Conservation (phyloP, 2,329 filamentous ascomycete species). For the Colletotrichum sp. region DNA sequence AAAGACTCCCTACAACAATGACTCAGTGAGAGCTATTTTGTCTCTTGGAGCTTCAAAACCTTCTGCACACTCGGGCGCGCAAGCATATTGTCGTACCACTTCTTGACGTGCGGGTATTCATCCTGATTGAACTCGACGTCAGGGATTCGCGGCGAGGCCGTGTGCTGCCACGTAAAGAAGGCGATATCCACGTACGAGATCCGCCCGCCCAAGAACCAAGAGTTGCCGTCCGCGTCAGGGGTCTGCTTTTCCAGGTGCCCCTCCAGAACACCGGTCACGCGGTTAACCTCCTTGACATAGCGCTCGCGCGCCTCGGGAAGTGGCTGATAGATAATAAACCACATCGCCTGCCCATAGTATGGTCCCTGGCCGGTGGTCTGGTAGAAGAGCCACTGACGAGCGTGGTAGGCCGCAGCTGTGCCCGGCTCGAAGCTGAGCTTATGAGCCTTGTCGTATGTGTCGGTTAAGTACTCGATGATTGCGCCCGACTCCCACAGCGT, state of each 20-base stretch:
- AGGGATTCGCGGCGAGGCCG: neutral
- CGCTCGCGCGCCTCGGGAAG: constrained; percentile 31
- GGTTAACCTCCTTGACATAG: constrained; percentile 32
- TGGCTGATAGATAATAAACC: constrained; percentile 34
- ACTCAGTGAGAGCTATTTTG: neutral
- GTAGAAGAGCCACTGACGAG: constrained; percentile 41
- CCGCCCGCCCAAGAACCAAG: constrained; percentile 26
- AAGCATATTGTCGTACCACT: neutral
- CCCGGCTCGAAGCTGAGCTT: constrained; percentile 12
- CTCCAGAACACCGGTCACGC: constrained; percentile 32
- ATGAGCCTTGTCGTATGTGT: constrained; percentile 25
- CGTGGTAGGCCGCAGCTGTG: constrained; percentile 6
- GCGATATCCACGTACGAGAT: constrained; percentile 30
- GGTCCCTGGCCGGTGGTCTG: constrained; percentile 45
- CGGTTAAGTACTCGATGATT: constrained; percentile 29
- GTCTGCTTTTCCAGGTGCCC: constrained; percentile 22
- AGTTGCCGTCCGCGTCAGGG: constrained; percentile 14
- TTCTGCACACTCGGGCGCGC: neutral
- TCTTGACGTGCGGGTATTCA: neutral
- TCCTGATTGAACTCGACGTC: neutral
- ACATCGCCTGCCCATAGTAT: constrained; percentile 38
- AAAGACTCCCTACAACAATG: neutral
- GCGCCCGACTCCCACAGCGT: constrained; percentile 26
- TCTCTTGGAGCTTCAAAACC: neutral
- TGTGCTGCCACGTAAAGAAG: constrained; percentile 25